Evolutionary conservation across 2,329 filamentous ascomycete genomes (phyloP).

Genomic region (Trichoderma hamatum): DNA sequence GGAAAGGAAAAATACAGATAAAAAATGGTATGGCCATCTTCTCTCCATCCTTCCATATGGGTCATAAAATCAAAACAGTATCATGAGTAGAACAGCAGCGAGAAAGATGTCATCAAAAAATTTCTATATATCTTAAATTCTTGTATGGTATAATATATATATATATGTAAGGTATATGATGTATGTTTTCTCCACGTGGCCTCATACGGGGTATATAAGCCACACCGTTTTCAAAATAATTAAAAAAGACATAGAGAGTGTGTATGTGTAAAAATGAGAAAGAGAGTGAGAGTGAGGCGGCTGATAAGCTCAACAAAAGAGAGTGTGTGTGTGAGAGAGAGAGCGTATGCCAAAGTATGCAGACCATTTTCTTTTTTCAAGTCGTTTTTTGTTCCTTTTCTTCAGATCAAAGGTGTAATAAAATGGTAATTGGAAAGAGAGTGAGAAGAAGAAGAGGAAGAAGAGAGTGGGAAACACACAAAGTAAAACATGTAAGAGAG

Average conservation of each 20-base stretch:
- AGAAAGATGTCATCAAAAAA: background rate
- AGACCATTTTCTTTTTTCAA: background rate
- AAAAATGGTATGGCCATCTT: background rate
- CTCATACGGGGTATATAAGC: constrained; percentile 7
- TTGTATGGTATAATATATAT: constrained; percentile 5
- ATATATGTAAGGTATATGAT: background rate
- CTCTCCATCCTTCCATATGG: background rate
- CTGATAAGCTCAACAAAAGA: background rate
- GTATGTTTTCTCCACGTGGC: constrained; percentile 20
- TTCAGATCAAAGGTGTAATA: background rate
- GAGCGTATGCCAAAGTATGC: background rate
- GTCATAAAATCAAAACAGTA: background rate
- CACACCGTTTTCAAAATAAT: constrained; percentile 17
- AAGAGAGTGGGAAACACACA: background rate
- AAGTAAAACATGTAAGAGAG: background rate
- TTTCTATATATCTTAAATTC: constrained; percentile 1
- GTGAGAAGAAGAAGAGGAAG: background rate
- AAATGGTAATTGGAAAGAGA: background rate
- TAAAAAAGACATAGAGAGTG: background rate
- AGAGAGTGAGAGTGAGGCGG: background rate
- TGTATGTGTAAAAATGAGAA: background rate
- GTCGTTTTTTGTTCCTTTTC: background rate
- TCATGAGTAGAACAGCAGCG: background rate
- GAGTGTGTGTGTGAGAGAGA: background rate
- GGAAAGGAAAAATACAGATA: background rate